phyloP scores from a whole-genome alignment of 228 moss, liverwort and hornwort genomes.

The Sphagnum magellanicum region DNA sequence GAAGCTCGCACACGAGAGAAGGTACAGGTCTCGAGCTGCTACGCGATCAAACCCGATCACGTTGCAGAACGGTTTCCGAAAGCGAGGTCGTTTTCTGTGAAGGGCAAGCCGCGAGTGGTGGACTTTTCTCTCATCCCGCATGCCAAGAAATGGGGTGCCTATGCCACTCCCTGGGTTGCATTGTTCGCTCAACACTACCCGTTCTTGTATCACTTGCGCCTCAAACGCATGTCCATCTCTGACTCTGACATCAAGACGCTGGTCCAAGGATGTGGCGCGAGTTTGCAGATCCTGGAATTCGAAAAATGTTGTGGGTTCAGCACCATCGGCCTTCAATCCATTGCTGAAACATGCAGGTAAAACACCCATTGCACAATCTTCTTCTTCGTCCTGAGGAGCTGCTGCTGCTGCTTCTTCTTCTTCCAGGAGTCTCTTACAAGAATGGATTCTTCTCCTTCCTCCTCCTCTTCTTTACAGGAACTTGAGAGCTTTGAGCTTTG shows the following conservation, averaged over 20 bases:
- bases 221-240: slow-evolving; percentile 44
- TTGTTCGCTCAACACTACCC: slow-evolving; percentile 21
- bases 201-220: slow-evolving; percentile 26
- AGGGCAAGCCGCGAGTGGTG: slow-evolving; percentile 56
- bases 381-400: background rate
- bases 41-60: slow-evolving; percentile 34
- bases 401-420: background rate
- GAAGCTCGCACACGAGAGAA: slow-evolving; percentile 29
- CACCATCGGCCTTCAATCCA: slow-evolving; percentile 21
- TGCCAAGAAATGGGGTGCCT: slow-evolving; percentile 49
- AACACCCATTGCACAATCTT: background rate
- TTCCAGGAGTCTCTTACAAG: background rate
- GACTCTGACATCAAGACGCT: slow-evolving; percentile 34
- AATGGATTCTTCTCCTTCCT: background rate
- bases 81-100: slow-evolving; percentile 36
- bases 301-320: slow-evolving; percentile 52
- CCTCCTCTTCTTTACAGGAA: slow-evolving; percentile 7
- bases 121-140: slow-evolving; percentile 45
- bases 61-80: slow-evolving; percentile 37
- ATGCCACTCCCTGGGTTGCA: slow-evolving; percentile 45
- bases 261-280: slow-evolving; percentile 25
- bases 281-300: slow-evolving; percentile 32
- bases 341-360: slow-evolving; percentile 19
- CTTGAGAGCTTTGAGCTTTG: slow-evolving; percentile 28
- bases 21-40: slow-evolving; percentile 47